These are phyloP conservation scores for Arthrobotrys musiformis DNA, from an alignment of 2,329 filamentous ascomycete species.

Conservation along the genomic window DNA sequence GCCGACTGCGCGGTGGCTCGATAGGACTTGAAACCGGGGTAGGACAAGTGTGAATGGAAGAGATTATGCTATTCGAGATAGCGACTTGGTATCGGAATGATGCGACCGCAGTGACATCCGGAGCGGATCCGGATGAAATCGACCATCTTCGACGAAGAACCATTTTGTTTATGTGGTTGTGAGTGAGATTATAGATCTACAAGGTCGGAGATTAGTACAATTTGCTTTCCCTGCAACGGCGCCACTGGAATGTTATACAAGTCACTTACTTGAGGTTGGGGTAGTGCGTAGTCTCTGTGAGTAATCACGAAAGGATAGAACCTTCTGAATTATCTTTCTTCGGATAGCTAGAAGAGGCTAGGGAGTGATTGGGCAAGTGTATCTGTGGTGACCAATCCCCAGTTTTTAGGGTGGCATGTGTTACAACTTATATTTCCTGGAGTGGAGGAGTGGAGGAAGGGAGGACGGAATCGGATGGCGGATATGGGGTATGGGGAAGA, in stretches of 20 bases:
- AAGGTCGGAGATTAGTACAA: not conserved
- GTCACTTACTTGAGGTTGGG: not conserved
- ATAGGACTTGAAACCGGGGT: conserved; percentile 47
- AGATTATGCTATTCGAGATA: conserved; percentile 53
- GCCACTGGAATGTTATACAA: not conserved
- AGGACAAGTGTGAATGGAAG: conserved; percentile 48
- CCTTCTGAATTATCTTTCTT: not conserved
- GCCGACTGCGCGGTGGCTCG: conserved; percentile 19
- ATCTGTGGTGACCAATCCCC: conserved; percentile 10
- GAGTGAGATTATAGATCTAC: not conserved
- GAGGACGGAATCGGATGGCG: conserved; percentile 44
- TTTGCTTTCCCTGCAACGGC: too few species aligned
- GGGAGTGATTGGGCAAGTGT: conserved; percentile 21
- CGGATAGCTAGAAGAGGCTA: not conserved
- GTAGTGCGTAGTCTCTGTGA: not conserved
- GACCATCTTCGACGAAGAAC: conserved; percentile 53
- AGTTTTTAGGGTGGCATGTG: conserved; percentile 40
- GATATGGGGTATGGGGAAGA: conserved; percentile 56
- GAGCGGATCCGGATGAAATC: conserved; percentile 39
- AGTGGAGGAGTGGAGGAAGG: conserved; percentile 9
- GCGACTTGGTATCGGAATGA: conserved; percentile 55
- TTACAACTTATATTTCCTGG: conserved; percentile 51
- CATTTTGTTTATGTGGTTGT: conserved; percentile 20
- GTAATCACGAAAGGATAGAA: not conserved
- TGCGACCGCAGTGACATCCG: conserved; percentile 46